These are phyloP conservation scores for Amylocarpus encephaloides DNA, from an alignment of 2,329 filamentous ascomycete species.

Conservation along the genomic window DNA sequence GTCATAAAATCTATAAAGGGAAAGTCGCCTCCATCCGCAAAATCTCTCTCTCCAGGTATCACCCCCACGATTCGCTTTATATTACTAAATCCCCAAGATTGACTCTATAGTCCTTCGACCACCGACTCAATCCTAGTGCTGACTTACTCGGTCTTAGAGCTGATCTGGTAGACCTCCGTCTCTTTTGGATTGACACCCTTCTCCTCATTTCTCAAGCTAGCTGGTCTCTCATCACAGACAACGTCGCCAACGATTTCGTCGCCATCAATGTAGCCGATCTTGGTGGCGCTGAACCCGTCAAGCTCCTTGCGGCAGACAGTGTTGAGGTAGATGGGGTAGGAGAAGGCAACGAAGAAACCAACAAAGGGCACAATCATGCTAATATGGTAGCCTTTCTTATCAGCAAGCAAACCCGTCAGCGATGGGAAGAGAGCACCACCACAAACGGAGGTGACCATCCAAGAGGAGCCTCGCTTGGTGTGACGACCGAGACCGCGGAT, in stretches of 20 bases:
- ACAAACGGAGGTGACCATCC: slow-evolving; percentile 62
- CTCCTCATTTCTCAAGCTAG: slow-evolving; percentile 11
- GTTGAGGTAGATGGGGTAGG: slow-evolving; percentile 33
- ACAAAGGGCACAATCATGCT: slow-evolving; percentile 31
- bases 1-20: too few relatives aligned
- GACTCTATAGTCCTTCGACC: too few relatives aligned
- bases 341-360: slow-evolving; percentile 32
- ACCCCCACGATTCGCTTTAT: too few relatives aligned
- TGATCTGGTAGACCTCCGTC: not conserved
- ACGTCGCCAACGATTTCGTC: slow-evolving; percentile 30
- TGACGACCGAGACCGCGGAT: slow-evolving; percentile 70
- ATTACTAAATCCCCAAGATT: too few relatives aligned
- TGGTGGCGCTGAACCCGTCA: slow-evolving; percentile 32
- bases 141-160: not conserved
- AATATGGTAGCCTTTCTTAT: slow-evolving; percentile 5
- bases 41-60: too few relatives aligned
- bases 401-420: slow-evolving; percentile 45
- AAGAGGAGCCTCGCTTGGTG: slow-evolving; percentile 68
- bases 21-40: too few relatives aligned
- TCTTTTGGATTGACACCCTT: slow-evolving; percentile 6
- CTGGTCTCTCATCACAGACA: slow-evolving; percentile 19
- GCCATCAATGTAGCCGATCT: slow-evolving; percentile 30
- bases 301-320: slow-evolving; percentile 30
- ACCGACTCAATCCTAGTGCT: too few relatives aligned
- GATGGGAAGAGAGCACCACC: slow-evolving; percentile 72